Evolutionary conservation across 1,284 basidiomycete genomes (phyloP).

Genomic region (Ceratobasidium sp.): DNA sequence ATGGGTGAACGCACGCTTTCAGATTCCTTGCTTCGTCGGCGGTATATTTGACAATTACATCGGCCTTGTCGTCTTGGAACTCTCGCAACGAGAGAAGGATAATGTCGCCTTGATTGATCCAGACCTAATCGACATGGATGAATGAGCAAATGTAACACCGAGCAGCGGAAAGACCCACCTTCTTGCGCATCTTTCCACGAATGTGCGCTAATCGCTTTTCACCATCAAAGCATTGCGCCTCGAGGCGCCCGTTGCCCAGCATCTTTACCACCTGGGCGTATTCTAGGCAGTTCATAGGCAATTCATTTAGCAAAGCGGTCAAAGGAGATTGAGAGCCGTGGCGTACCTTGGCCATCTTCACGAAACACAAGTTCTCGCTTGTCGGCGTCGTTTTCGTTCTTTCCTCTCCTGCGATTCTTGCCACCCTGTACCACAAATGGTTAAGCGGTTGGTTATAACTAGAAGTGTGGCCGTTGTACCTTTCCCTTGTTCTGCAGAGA

Average conservation of each 20-base stretch:
- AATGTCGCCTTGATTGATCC: constrained; percentile 99
- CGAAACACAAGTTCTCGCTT: constrained; percentile 99
- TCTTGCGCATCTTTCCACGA: constrained; percentile 99
- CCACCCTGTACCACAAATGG: constrained; percentile 77
- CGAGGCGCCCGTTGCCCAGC: constrained; percentile 97
- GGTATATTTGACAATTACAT: constrained; percentile 99
- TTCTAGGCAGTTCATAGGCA: constrained; percentile 63
- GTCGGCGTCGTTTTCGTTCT: constrained; percentile 99
- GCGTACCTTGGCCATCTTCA: constrained; percentile 91
- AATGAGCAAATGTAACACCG: background rate
- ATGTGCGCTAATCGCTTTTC: constrained; percentile 99
- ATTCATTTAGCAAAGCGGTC: background rate
- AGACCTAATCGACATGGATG: constrained; percentile 73
- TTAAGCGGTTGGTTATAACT: constrained; percentile 6
- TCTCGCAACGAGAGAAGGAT: constrained; percentile 96
- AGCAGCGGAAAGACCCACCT: constrained; percentile 69
- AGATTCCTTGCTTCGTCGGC: constrained; percentile 92
- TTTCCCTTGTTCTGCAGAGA: constrained; percentile 81
- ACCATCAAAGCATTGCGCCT: constrained; percentile 98
- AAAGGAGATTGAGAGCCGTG: background rate
- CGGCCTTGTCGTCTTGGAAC: constrained; percentile 99
- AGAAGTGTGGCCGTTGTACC: constrained; percentile 58
- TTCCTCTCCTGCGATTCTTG: constrained; percentile 99
- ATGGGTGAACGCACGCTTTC: constrained; percentile 58
- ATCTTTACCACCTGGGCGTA: constrained; percentile 99